phyloP scores from a whole-genome alignment of 345 rosid genomes.

The Populus pruinosa region DNA sequence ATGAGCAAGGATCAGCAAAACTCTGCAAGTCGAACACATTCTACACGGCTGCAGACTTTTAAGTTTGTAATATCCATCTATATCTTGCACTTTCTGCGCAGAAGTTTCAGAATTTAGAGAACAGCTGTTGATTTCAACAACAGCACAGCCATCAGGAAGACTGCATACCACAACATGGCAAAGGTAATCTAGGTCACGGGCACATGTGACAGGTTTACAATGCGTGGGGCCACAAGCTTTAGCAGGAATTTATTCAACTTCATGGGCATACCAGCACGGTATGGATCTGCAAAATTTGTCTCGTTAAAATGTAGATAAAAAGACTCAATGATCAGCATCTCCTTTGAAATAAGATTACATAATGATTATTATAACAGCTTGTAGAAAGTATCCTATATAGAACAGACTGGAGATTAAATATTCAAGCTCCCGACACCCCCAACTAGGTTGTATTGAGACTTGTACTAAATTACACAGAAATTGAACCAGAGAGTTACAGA shows the following conservation, averaged over 20 bases:
- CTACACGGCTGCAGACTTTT: conserved; percentile 88
- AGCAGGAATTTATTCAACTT: conserved; percentile 81
- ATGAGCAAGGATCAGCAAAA: conserved; percentile 40
- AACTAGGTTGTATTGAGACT: not conserved
- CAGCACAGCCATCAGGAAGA: not conserved
- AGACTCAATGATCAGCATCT: not conserved
- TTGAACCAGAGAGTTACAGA: not conserved
- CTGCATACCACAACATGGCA: conserved; percentile 77
- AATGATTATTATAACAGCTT: not conserved
- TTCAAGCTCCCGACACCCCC: not conserved
- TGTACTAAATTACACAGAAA: not conserved
- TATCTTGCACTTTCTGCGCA: conserved; percentile 59
- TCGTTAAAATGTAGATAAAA: not conserved
- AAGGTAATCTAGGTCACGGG: conserved; percentile 91
- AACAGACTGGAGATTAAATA: not conserved
- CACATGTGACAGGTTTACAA: conserved; percentile 88
- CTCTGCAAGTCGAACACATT: conserved; percentile 80
- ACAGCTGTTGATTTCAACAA: not conserved
- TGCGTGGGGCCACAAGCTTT: conserved; percentile 71
- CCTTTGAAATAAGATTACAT: not conserved
- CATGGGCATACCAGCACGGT: conserved; percentile 97
- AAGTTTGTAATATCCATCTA: conserved; percentile 66
- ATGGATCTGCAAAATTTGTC: conserved; percentile 62
- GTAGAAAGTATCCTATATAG: not conserved
- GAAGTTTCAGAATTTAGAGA: conserved; percentile 19